These are phyloP conservation scores for Termitomyces sp. DNA, from an alignment of 1,284 basidiomycete genomes.

Conservation along the genomic window DNA sequence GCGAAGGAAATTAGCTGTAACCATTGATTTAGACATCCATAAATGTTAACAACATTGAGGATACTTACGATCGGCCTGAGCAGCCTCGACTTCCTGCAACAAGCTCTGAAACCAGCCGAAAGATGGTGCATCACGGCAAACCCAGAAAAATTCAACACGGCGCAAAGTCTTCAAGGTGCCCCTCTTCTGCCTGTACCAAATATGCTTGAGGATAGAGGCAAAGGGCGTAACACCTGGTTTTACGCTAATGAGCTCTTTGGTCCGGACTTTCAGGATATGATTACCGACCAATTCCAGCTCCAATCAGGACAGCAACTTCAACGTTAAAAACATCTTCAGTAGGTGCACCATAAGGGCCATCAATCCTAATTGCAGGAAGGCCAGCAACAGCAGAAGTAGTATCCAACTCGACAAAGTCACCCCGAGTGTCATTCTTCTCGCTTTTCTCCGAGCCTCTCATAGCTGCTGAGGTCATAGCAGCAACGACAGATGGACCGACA, in stretches of 20 bases:
- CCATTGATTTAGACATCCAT: conserved; percentile 1
- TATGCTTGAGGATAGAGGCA: conserved; percentile 87
- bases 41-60: not conserved
- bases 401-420: conserved; percentile 77
- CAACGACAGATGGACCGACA: conserved; percentile 70
- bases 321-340: conserved; percentile 85
- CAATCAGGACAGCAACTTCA: conserved; percentile 82
- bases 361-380: conserved; percentile 74
- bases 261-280: not conserved
- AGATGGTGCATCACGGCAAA: conserved; percentile 82
- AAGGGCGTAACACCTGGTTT: conserved; percentile 77
- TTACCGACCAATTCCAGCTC: conserved; percentile 78
- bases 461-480: conserved; percentile 67
- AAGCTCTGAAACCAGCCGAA: conserved; percentile 92
- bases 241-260: not conserved
- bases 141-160: conserved; percentile 90
- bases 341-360: conserved; percentile 85
- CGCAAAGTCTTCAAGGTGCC: conserved; percentile 72
- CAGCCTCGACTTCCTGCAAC: conserved; percentile 79
- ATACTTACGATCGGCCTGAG: conserved; percentile 74
- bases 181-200: conserved; percentile 84
- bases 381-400: conserved; percentile 36
- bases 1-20: conserved; percentile 76
- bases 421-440: conserved; percentile 47
- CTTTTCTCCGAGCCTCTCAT: conserved; percentile 72